Percentiles rank a stretch among this genome's conserved stretches.
Evolutionary conservation across 345 rosid species (phyloP).

Genomic region (Camelina laxa): DNA sequence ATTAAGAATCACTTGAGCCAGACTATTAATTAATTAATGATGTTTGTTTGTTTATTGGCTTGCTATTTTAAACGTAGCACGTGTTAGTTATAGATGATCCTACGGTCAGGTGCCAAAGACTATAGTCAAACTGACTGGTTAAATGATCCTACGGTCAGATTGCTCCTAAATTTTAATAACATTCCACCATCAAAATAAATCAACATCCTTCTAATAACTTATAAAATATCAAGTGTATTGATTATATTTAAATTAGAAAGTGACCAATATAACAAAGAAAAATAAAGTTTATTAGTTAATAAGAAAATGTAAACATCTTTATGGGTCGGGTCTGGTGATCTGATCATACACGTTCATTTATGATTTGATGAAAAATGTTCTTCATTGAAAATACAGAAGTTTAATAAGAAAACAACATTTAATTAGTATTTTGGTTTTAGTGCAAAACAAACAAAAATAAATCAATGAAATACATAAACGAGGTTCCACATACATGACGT

Average conservation of each 20-base stretch:
- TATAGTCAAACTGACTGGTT: not conserved
- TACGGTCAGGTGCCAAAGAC: not conserved
- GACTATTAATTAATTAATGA: not conserved
- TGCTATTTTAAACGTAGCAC: conserved; percentile 4
- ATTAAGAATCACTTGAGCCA: not conserved
- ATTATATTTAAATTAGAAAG: not conserved
- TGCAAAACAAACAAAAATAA: too few species aligned
- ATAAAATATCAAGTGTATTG: not conserved
- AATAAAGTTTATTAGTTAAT: not conserved
- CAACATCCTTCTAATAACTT: not conserved
- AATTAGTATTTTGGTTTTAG: too few species aligned
- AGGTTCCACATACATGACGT: too few species aligned
- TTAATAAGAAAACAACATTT: too few species aligned
- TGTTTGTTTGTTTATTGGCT: too few species aligned
- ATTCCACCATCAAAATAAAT: not conserved
- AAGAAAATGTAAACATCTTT: conserved; percentile 18
- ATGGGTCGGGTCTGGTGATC: conserved; percentile 11
- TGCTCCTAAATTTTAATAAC: not conserved
- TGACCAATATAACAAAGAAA: conserved; percentile 14
- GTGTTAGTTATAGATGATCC: too few species aligned
- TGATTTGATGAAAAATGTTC: conserved; percentile 19
- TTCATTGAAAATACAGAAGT: too few species aligned
- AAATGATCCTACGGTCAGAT: conserved; percentile 14
- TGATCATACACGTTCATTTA: conserved; percentile 20
- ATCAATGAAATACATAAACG: not conserved